A percentile compares a stretch with the other conserved stretches of the same genome.
Conservation (phyloP, 129 eudicot species). For the Escallonia herrerae region DNA sequence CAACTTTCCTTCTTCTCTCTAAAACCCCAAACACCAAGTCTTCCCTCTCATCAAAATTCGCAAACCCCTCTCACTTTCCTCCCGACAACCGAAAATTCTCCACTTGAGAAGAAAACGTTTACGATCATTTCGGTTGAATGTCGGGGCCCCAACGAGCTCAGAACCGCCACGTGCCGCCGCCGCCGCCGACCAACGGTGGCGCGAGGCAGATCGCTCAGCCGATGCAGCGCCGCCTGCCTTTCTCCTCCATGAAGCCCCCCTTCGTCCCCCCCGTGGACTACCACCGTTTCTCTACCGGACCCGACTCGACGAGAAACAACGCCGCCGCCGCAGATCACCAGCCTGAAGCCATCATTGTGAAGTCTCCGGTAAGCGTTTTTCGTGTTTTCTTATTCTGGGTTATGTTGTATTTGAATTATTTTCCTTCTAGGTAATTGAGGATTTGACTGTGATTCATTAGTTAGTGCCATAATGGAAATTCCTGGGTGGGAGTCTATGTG, state of each 20-base stretch:
- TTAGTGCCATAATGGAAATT: too few species aligned
- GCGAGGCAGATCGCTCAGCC: conserved; percentile 47
- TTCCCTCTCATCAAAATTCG: conserved; percentile 16
- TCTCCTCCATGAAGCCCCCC: conserved; percentile 69
- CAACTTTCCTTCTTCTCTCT: conserved; percentile 31
- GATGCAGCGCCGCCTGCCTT: conserved; percentile 56
- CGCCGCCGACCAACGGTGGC: conserved; percentile 24
- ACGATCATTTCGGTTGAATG: too few species aligned
- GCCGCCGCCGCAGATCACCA: conserved; percentile 32
- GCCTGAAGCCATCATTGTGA: conserved; percentile 59
- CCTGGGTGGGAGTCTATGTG: too few species aligned
- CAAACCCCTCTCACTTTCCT: neutral
- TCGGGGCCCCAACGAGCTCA: conserved; percentile 15
- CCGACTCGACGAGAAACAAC: conserved; percentile 16
- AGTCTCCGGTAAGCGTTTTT: conserved; percentile 60
- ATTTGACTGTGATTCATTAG: neutral
- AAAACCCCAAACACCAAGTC: conserved; percentile 15
- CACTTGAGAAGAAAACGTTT: neutral
- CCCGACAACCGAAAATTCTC: neutral
- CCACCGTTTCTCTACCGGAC: conserved; percentile 54
- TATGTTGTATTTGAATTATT: conserved; percentile 1
- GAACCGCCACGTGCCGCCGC: conserved; percentile 40
- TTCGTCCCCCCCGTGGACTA: conserved; percentile 56
- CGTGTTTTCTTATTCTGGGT: conserved; percentile 3
- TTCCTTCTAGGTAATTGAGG: neutral